Conservation (phyloP, 306 rosid genomes). For the Oxytropis ochrocephala region DNA sequence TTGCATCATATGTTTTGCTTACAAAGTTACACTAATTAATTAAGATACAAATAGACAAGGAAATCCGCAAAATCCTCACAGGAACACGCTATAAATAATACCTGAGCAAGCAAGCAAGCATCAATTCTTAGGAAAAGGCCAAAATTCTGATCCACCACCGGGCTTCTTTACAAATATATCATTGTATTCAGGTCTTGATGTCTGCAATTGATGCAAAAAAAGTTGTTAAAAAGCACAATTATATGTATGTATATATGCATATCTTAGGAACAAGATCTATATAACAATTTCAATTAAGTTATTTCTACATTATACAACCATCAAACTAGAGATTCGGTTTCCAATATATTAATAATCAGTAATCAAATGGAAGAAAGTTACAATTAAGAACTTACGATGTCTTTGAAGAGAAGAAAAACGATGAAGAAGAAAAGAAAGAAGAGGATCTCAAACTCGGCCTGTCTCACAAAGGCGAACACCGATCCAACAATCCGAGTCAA, state of each 20-base stretch:
- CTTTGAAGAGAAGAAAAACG: slow-evolving; percentile 74
- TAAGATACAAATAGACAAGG: slow-evolving; percentile 8
- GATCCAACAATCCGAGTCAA: slow-evolving; percentile 47
- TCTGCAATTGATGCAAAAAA: slow-evolving; percentile 45
- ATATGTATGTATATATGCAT: not conserved
- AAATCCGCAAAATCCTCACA: not conserved
- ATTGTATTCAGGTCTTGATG: slow-evolving; percentile 87
- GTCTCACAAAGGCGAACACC: slow-evolving; percentile 48
- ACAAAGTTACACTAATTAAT: not conserved
- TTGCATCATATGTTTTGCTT: not conserved
- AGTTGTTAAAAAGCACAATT: not conserved
- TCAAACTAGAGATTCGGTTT: not conserved
- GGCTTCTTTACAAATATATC: slow-evolving; percentile 79
- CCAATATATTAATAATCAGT: not conserved
- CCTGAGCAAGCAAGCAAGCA: not conserved
- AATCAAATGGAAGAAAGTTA: not conserved
- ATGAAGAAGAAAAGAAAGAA: slow-evolving; percentile 74
- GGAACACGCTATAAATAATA: not conserved
- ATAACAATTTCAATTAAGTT: not conserved
- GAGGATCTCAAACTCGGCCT: slow-evolving; percentile 88
- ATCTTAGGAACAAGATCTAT: not conserved
- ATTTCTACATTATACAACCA: not conserved
- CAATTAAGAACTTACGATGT: slow-evolving; percentile 43
- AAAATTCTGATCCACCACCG: slow-evolving; percentile 53
- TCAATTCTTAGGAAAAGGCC: slow-evolving; percentile 44